A percentile compares a stretch with the other conserved stretches of the same genome.
phyloP scores from a whole-genome alignment of 352 stramenopile genomes.

The Pythium vanterpoolii region DNA sequence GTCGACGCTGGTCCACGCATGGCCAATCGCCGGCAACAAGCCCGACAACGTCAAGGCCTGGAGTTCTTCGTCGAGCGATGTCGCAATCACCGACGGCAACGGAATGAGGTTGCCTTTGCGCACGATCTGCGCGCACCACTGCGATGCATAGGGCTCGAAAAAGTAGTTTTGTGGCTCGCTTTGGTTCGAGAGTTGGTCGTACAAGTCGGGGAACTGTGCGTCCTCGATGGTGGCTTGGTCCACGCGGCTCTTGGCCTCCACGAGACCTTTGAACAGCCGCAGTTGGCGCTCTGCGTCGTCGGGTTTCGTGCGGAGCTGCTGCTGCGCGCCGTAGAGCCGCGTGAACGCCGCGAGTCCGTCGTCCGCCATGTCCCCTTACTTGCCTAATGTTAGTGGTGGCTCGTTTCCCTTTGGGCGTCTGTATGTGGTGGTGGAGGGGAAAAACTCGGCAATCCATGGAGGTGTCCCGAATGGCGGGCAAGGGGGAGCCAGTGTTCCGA shows the following conservation, averaged over 20 bases:
- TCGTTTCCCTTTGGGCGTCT: neutral
- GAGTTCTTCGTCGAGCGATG: slow-evolving; percentile 63
- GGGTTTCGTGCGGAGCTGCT: slow-evolving; percentile 1
- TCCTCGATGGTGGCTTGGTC: slow-evolving; percentile 73
- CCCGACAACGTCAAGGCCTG: slow-evolving; percentile 87
- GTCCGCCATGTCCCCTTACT: slow-evolving; percentile 3
- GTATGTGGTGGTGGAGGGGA: slow-evolving; percentile 2
- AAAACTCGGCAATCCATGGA: neutral
- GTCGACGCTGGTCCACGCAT: slow-evolving; percentile 96
- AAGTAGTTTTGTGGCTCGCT: slow-evolving; percentile 89
- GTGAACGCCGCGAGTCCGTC: slow-evolving; percentile 22
- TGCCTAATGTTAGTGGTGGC: too few relatives aligned
- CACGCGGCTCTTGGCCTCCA: slow-evolving; percentile 68
- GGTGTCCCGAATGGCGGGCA: slow-evolving; percentile 21
- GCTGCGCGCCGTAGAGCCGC: slow-evolving; percentile 15
- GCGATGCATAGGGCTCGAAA: slow-evolving; percentile 78
- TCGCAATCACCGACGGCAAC: slow-evolving; percentile 63
- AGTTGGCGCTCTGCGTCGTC: slow-evolving; percentile 32
- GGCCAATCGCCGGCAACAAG: slow-evolving; percentile 86
- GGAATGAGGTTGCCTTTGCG: slow-evolving; percentile 73
- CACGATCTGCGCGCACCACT: slow-evolving; percentile 77
- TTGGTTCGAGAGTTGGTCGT: slow-evolving; percentile 75
- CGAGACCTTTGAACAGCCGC: slow-evolving; percentile 62
- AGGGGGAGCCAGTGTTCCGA: slow-evolving; percentile 13
- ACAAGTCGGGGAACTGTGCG: slow-evolving; percentile 72